A percentile compares a stretch with the other conserved stretches of the same genome.
Evolutionary conservation across 345 rosid species (phyloP).

Genomic region (Murraya koenigii): DNA sequence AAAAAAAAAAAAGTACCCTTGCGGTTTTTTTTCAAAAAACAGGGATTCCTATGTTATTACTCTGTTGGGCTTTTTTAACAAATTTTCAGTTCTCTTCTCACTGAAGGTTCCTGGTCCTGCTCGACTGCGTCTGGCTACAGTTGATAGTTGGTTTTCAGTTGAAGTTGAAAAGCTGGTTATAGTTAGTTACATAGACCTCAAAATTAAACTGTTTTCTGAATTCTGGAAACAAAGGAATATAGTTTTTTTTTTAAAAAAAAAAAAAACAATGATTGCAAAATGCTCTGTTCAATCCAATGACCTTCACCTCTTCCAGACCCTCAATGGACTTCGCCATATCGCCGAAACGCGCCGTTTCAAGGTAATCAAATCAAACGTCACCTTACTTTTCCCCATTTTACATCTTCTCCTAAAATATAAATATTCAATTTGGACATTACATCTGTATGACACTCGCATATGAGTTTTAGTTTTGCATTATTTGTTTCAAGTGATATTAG

Average conservation of each 20-base stretch:
- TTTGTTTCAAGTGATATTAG: background rate
- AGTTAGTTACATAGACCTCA: background rate
- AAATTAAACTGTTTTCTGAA: background rate
- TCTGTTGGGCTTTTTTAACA: too few species aligned
- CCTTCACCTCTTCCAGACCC: conserved; percentile 46
- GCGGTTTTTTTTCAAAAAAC: too few species aligned
- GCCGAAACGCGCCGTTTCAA: conserved; percentile 76
- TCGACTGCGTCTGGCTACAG: background rate
- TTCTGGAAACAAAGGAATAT: background rate
- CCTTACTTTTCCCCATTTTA: background rate
- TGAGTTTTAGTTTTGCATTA: background rate
- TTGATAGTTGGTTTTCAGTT: background rate
- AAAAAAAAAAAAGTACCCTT: rapidly evolving
- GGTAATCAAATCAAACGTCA: conserved; percentile 35
- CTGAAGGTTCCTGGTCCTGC: too few species aligned
- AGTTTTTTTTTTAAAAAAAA: background rate
- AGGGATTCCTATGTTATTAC: background rate
- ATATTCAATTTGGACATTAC: background rate
- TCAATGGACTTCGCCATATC: conserved; percentile 59
- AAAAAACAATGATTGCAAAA: conserved; percentile 27
- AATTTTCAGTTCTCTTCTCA: background rate
- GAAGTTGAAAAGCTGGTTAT: background rate
- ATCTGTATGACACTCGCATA: background rate
- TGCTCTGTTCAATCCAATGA: conserved; percentile 35
- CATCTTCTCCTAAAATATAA: background rate